Conservation (phyloP, 2,329 filamentous ascomycete species). For the Monosporascus sp. region DNA sequence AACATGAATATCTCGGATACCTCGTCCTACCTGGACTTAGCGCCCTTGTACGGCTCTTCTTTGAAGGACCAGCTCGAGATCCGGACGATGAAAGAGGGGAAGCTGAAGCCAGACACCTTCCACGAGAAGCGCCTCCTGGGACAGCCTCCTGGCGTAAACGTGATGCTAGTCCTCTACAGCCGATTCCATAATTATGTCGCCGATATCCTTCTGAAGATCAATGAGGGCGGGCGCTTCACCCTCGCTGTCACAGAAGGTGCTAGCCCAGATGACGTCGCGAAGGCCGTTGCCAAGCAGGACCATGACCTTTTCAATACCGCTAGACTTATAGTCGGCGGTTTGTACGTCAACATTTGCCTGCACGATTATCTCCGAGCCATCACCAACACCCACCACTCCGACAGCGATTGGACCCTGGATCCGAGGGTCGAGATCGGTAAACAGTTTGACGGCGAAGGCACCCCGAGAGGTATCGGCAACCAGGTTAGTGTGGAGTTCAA, state of each 20-base stretch:
- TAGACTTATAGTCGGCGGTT: constrained; percentile 45
- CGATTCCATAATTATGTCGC: constrained; percentile 67
- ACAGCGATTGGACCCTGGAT: constrained; percentile 58
- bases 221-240: constrained; percentile 59
- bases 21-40: constrained; percentile 70
- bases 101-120: constrained; percentile 66
- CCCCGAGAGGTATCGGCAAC: constrained; percentile 55
- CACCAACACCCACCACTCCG: constrained; percentile 52
- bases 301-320: constrained; percentile 53
- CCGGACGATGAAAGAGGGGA: constrained; percentile 60
- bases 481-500: constrained; percentile 67
- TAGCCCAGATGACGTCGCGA: constrained; percentile 23
- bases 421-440: constrained; percentile 55
- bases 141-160: constrained; percentile 64
- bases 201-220: constrained; percentile 58
- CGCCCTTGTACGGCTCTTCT: constrained; percentile 66
- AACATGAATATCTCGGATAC: constrained; percentile 61
- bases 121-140: constrained; percentile 59
- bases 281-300: constrained; percentile 37
- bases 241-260: constrained; percentile 28
- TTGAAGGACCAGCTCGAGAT: constrained; percentile 57
- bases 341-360: constrained; percentile 53
- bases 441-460: constrained; percentile 37
- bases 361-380: constrained; percentile 59
- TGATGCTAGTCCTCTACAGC: constrained; percentile 63